Conservation (phyloP, 495 filamentous ascomycete species). For the Penicillium malachiteum region DNA sequence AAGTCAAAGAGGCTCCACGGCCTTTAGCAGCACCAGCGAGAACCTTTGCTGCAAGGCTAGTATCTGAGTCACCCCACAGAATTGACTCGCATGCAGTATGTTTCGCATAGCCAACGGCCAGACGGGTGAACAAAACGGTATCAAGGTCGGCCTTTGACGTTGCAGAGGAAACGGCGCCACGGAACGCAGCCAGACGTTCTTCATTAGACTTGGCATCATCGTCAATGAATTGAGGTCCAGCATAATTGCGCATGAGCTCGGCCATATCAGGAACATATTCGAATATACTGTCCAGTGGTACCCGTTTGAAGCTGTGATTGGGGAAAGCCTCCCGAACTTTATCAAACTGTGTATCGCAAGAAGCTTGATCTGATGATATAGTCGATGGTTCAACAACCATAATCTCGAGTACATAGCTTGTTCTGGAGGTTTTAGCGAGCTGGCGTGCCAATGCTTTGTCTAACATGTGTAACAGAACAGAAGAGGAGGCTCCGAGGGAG, state of each 20-base stretch:
- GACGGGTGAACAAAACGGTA: constrained; percentile 62
- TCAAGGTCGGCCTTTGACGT: constrained; percentile 77
- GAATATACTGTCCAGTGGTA: constrained; percentile 61
- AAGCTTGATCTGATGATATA: constrained; percentile 26
- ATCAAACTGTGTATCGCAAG: constrained; percentile 33
- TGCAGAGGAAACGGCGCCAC: constrained; percentile 61
- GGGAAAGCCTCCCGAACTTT: constrained; percentile 54
- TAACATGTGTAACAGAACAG: constrained; percentile 73
- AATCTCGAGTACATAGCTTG: constrained; percentile 63
- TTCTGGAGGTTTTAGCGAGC: constrained; percentile 45
- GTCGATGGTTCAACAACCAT: constrained; percentile 62
- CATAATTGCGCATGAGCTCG: constrained; percentile 28
- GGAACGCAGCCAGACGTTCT: constrained; percentile 51
- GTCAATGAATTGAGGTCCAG: constrained; percentile 27
- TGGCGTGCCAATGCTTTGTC: constrained; percentile 64
- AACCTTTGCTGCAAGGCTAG: constrained; percentile 79
- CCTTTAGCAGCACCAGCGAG: constrained; percentile 89
- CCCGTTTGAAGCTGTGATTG: constrained; percentile 50
- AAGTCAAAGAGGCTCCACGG: constrained; percentile 76
- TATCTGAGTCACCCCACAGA: constrained; percentile 84
- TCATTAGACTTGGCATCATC: constrained; percentile 31
- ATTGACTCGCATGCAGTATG: constrained; percentile 61
- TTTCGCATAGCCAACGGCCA: constrained; percentile 65
- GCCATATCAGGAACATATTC: constrained; percentile 35
- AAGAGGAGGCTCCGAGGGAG: constrained; percentile 80